These are phyloP conservation scores for Rhodotorula toruloides DNA, from an alignment of 768 basidiomycete genomes.

Conservation along the genomic window DNA sequence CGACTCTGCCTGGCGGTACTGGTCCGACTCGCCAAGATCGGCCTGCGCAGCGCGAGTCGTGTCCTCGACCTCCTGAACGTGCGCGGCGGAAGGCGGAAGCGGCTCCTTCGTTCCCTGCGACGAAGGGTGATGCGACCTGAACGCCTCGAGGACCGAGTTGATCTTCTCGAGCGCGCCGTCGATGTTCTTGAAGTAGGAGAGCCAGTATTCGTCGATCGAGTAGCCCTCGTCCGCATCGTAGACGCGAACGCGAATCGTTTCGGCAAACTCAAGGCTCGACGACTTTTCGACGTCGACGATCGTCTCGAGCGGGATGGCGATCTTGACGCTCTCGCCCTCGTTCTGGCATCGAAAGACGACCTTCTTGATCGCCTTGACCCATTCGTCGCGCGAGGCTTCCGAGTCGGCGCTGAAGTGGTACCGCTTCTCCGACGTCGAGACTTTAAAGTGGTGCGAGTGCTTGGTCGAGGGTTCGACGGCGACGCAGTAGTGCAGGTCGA, in stretches of 20 bases:
- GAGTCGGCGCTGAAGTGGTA: constrained; percentile 71
- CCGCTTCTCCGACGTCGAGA: constrained; percentile 74
- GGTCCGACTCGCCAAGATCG: constrained; percentile 14
- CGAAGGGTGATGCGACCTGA: constrained; percentile 34
- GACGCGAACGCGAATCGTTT: constrained; percentile 86
- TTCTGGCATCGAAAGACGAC: constrained; percentile 94
- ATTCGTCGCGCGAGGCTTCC: constrained; percentile 77
- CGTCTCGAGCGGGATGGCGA: constrained; percentile 87
- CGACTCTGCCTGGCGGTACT: no score
- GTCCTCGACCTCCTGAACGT: constrained; percentile 10
- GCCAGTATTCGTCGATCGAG: constrained; percentile 61
- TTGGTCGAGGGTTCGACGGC: constrained; percentile 75
- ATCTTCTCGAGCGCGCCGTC: constrained; percentile 73
- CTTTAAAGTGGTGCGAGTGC: constrained; percentile 61
- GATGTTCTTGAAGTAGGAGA: constrained; percentile 85
- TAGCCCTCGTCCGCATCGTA: constrained; percentile 63
- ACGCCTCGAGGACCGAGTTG: constrained; percentile 62
- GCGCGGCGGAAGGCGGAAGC: neutral
- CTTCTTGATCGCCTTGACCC: constrained; percentile 90
- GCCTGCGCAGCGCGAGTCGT: constrained; percentile 8
- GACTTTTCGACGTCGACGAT: constrained; percentile 84
- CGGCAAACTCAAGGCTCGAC: constrained; percentile 82
- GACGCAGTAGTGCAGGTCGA: constrained; percentile 89
- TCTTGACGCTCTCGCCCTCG: constrained; percentile 94
- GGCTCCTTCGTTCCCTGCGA: neutral